Evolutionary conservation across 768 basidiomycete species (phyloP), one percentile per base, ranked within the genome.

Genomic region (Tylopilus felleus): DNA sequence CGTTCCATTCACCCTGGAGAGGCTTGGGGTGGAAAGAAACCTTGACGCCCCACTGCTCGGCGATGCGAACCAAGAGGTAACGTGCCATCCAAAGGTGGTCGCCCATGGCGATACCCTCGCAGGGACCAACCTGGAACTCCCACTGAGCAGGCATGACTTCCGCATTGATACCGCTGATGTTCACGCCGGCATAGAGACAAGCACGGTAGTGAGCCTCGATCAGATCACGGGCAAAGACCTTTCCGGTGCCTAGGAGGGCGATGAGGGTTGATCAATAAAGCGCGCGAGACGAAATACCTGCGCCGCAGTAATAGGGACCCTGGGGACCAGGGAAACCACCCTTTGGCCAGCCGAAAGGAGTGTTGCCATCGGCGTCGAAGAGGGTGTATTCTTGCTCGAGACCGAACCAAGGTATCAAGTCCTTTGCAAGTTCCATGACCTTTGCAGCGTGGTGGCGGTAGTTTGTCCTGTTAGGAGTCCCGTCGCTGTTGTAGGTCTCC

Each of bases 21-120:
- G 95, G 95, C 74, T 99, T 99, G 70, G 97, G 97, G 81, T 99
- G 97, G 94, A 98, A 94, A 60, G 97, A 97, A 59, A 98, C 95
- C 73, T 93, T 95, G 76, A 94, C 73, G 58, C 85, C 90, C 93
- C 94, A 97, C 75, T 98, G 94, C 75, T 98, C 97, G 61, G 96
- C 94, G 62, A 97, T 87, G 62, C 97, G 90, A 69, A 93, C 73
- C 65, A 98, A 86, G 63, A 99, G 88, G 80, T 88, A 99, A 62
- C 97, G 91, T 35, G 97, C 93, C 84, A 98, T 93, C 93, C 94
- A 97, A 64, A 99, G 86, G 75, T 99, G 96, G 73, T 99, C 97
- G 63, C 97, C 97, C 93, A 98, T 96, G 55, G 88, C 80, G 72
- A 98, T 98, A 51, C 97, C 97, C 71, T 91, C 89, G 66, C 96